A percentile compares a stretch with the other conserved stretches of the same genome.
Evolutionary conservation across 1,284 basidiomycete genomes (phyloP).

Genomic region (Trichosporon asahii): DNA sequence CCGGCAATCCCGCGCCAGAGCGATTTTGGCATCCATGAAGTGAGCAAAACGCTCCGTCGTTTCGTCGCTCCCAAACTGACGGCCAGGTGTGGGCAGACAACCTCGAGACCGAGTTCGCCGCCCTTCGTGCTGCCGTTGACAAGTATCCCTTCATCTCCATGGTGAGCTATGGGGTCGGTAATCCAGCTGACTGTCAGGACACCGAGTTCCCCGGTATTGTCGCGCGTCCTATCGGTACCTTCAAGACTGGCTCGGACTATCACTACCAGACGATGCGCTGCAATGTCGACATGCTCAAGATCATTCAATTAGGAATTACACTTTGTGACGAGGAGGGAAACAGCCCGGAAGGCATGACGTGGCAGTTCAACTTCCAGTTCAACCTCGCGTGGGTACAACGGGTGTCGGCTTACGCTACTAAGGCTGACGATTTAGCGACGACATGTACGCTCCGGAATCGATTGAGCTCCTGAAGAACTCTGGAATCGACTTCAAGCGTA

Average conservation of each 20-base stretch:
- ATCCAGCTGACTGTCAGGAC: constrained; percentile 60
- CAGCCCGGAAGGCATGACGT: constrained; percentile 84
- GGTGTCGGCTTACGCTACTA: not conserved
- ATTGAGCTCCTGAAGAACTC: constrained; percentile 92
- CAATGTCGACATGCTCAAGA: constrained; percentile 96
- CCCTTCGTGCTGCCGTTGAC: constrained; percentile 80
- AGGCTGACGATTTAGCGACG: constrained; percentile 60
- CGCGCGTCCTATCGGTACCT: constrained; percentile 90
- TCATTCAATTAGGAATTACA: constrained; percentile 96
- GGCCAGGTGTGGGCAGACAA: constrained; percentile 84
- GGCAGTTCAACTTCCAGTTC: constrained; percentile 99
- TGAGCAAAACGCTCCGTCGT: constrained; percentile 13
- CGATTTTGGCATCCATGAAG: constrained; percentile 46
- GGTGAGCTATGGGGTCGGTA: constrained; percentile 57
- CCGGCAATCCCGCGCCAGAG: constrained; percentile 31
- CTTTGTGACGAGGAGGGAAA: constrained; percentile 91
- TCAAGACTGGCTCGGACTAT: constrained; percentile 96
- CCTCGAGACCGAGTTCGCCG: constrained; percentile 85
- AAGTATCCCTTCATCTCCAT: constrained; percentile 92
- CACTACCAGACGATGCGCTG: constrained; percentile 99
- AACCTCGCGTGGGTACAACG: constrained; percentile 74
- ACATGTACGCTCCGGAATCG: constrained; percentile 98
- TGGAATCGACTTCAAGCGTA: constrained; percentile 91
- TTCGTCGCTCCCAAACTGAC: not conserved
- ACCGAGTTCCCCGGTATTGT: constrained; percentile 99